Evolutionary conservation across 148 eudicot genomes (phyloP).

Genomic region (Mesembryanthemum crystallinum): DNA sequence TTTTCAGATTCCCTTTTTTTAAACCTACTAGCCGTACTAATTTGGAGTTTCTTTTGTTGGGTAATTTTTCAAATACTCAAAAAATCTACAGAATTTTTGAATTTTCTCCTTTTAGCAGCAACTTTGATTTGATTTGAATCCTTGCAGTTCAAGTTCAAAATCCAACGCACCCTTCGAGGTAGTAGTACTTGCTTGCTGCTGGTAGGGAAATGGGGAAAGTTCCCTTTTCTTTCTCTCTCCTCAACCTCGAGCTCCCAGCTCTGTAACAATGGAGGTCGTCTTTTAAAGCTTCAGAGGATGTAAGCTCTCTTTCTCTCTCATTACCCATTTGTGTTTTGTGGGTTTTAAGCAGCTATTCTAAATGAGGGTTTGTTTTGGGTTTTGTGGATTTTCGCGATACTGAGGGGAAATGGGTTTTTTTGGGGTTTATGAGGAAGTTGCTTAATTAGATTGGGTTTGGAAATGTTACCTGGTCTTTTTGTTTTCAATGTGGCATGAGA

Average conservation of each 20-base stretch:
- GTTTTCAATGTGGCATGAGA: no score
- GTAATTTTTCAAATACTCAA: not conserved
- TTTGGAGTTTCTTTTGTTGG: not conserved
- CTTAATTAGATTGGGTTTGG: no score
- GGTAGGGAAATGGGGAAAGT: constrained; percentile 2
- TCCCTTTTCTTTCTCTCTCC: constrained; percentile 17
- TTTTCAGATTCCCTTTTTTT: constrained; percentile 10
- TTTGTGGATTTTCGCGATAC: not conserved
- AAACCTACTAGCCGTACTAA: no score
- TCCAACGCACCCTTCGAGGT: not conserved
- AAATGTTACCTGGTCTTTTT: no score
- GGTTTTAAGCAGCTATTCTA: not conserved
- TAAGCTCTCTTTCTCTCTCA: not conserved
- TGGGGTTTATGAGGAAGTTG: not conserved
- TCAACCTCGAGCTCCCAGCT: not conserved
- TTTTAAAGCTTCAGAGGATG: not conserved
- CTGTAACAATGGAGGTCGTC: constrained; percentile 22
- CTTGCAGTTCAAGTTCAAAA: constrained; percentile 15
- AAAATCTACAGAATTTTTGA: not conserved
- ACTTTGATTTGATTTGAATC: constrained; percentile 1
- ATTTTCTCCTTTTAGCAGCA: not conserved
- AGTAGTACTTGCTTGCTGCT: not conserved
- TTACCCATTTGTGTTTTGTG: not conserved
- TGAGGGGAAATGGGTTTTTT: not conserved
- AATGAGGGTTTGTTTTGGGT: not conserved